A percentile compares a stretch with the other conserved stretches of the same genome.
Conservation (phyloP, 768 basidiomycete species). For the Naganishia onofrii region DNA sequence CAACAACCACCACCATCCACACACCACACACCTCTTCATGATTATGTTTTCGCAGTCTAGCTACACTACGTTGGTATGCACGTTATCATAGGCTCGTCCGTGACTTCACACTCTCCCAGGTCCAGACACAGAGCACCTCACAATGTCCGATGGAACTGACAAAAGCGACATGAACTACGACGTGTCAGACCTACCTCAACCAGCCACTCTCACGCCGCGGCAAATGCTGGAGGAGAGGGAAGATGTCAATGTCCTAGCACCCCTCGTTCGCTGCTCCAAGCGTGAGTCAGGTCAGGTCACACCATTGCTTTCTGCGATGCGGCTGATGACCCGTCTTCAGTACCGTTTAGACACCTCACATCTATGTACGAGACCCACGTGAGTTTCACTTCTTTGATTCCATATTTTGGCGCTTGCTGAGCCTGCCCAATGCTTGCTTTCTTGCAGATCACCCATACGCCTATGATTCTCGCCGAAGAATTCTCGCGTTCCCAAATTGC, state of each 20-base stretch:
- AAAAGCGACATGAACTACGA: background rate
- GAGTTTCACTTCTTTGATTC: background rate
- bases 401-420: background rate
- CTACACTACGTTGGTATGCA: too few relatives aligned
- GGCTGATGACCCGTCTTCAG: constrained; percentile 29
- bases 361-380: constrained; percentile 55
- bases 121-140: background rate
- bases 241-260: constrained; percentile 53
- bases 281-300: constrained; percentile 31
- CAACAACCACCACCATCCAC: too few relatives aligned
- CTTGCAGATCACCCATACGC: constrained; percentile 54
- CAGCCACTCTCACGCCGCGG: constrained; percentile 44
- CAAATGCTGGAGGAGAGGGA: constrained; percentile 50
- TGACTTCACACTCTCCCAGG: background rate
- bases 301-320: background rate
- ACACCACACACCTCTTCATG: too few relatives aligned
- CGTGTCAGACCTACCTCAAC: constrained; percentile 34
- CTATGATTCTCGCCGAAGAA: constrained; percentile 57
- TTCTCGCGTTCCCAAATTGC: constrained; percentile 56
- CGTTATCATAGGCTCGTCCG: background rate
- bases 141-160: background rate
- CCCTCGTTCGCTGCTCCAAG: constrained; percentile 56
- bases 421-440: background rate
- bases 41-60: too few relatives aligned
- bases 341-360: constrained; percentile 55